phyloP scores from a whole-genome alignment of 2,329 filamentous ascomycete genomes.

The Macroventuria anomochaeta region DNA sequence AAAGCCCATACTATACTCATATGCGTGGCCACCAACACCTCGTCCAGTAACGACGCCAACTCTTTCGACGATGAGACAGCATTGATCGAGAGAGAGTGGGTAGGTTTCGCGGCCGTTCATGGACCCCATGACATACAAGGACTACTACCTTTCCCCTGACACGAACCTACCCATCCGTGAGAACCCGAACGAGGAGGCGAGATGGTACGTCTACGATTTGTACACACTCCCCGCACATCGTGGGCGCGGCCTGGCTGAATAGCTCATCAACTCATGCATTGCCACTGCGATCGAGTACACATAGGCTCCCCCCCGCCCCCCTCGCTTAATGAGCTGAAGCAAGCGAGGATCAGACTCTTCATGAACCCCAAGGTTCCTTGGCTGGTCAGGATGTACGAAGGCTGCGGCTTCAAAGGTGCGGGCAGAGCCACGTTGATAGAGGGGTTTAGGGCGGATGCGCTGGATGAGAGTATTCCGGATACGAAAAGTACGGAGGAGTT shows the following conservation, averaged over 20 bases:
- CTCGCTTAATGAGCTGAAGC: too few relatives aligned
- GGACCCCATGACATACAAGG: conserved; percentile 22
- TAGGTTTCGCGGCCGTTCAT: conserved; percentile 22
- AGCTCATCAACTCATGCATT: conserved; percentile 15
- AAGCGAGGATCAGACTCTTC: conserved; percentile 11
- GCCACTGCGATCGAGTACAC: background rate
- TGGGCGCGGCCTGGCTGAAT: conserved; percentile 17
- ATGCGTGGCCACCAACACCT: conserved; percentile 8
- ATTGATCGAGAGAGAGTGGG: conserved; percentile 26
- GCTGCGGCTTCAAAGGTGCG: conserved; percentile 19
- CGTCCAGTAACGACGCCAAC: background rate
- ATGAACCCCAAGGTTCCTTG: conserved; percentile 15
- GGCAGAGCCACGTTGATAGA: conserved; percentile 21
- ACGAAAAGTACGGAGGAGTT: conserved; percentile 19
- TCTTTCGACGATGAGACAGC: conserved; percentile 13
- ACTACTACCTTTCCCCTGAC: conserved; percentile 23
- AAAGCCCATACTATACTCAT: conserved; percentile 7
- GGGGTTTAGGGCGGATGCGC: conserved; percentile 20
- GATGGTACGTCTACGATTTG: conserved; percentile 30
- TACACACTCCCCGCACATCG: conserved; percentile 25
- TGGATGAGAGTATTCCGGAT: conserved; percentile 26
- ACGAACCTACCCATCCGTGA: conserved; percentile 18
- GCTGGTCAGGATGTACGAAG: conserved; percentile 23
- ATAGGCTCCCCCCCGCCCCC: too few relatives aligned
- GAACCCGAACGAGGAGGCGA: conserved; percentile 17